phyloP scores from a whole-genome alignment of 78 protist species.

The Dictyostelium intermedium region DNA sequence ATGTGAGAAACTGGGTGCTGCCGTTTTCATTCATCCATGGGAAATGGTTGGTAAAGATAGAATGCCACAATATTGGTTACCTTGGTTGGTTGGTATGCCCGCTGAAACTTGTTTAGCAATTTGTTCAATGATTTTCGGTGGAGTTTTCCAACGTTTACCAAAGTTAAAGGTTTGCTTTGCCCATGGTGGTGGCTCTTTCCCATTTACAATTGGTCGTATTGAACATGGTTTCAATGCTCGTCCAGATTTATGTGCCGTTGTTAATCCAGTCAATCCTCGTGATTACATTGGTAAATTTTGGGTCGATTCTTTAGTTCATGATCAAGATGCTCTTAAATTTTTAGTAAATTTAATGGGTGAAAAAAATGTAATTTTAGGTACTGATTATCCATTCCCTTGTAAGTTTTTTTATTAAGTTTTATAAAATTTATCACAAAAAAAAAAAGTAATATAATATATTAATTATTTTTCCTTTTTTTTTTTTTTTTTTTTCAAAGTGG shows the following conservation, averaged over 20 bases:
- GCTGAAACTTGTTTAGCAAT: slow-evolving; percentile 94
- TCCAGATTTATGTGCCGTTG: slow-evolving; percentile 94
- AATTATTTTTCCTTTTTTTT: no score
- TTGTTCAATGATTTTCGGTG: slow-evolving; percentile 92
- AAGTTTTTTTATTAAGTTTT: no score
- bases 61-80: slow-evolving; percentile 80
- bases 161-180: slow-evolving; percentile 91
- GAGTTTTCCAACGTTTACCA: slow-evolving; percentile 90
- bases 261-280: slow-evolving; percentile 68
- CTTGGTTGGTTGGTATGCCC: slow-evolving; percentile 97
- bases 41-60: slow-evolving; percentile 86
- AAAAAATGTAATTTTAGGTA: slow-evolving; percentile 80
- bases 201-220: slow-evolving; percentile 89
- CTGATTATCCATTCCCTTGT: slow-evolving; percentile 91
- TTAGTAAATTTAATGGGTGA: slow-evolving; percentile 87
- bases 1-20: slow-evolving; percentile 82
- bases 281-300: slow-evolving; percentile 84
- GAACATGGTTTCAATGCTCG: slow-evolving; percentile 93
- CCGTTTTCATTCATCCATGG: slow-evolving; percentile 97
- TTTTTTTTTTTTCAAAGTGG: slow-evolving; percentile 41
- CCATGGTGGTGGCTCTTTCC: slow-evolving; percentile 97
- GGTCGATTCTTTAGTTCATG: slow-evolving; percentile 94
- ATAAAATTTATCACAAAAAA: neutral
- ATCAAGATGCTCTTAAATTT: slow-evolving; percentile 79
- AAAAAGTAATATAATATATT: neutral